Percentiles rank a stretch among this genome's conserved stretches.
phyloP scores from a whole-genome alignment of 371 early-diverging fungal species.

The Globomyces sp. region DNA sequence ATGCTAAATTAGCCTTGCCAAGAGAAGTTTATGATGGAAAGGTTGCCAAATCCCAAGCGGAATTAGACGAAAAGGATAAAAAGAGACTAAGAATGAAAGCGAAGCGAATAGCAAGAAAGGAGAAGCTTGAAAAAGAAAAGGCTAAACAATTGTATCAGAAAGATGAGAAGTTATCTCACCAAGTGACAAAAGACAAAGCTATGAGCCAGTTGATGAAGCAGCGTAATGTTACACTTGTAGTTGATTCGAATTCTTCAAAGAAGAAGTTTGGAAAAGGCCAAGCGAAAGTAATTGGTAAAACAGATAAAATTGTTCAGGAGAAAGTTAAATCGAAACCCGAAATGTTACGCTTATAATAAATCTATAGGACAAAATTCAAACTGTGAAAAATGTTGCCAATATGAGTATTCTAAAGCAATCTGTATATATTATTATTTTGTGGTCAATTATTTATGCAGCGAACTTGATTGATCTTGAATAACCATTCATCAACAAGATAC shows the following conservation, averaged over 20 bases:
- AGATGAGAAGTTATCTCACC: slow-evolving; percentile 54
- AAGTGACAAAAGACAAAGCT: slow-evolving; percentile 59
- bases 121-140: slow-evolving; percentile 57
- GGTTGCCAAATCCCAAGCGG: slow-evolving; percentile 51
- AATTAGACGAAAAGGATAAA: slow-evolving; percentile 72
- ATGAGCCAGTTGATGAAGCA: slow-evolving; percentile 68
- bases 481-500: no score
- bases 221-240: slow-evolving; percentile 53
- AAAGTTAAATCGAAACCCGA: slow-evolving; percentile 8
- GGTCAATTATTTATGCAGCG: no score
- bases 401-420: no score
- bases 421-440: no score
- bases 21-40: slow-evolving; percentile 84
- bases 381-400: no score
- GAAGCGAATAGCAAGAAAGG: slow-evolving; percentile 61
- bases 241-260: slow-evolving; percentile 35
- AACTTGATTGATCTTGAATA: no score
- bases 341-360: slow-evolving; percentile 14
- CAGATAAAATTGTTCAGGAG: slow-evolving; percentile 33
- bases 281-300: slow-evolving; percentile 35
- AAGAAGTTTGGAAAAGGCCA: slow-evolving; percentile 23
- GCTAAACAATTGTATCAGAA: slow-evolving; percentile 30
- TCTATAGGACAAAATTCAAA: no score
- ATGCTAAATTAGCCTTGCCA: slow-evolving; percentile 82
- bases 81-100: slow-evolving; percentile 62